A percentile compares a stretch with the other conserved stretches of the same genome.
Evolutionary conservation across 768 basidiomycete genomes (phyloP).

Genomic region (Kwoniella sp.): DNA sequence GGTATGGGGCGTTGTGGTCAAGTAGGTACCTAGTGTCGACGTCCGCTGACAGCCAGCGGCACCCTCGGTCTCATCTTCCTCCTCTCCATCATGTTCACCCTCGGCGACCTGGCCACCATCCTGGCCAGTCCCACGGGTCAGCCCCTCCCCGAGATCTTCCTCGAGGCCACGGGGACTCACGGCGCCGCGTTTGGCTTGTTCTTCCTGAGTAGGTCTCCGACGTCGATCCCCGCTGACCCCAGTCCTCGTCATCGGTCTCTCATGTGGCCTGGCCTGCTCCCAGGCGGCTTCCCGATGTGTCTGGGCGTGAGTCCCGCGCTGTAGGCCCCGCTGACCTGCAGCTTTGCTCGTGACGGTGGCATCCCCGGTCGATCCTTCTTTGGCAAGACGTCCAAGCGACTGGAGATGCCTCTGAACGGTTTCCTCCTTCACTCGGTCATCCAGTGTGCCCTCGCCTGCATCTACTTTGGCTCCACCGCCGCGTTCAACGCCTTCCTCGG

Average conservation of each 20-base stretch:
- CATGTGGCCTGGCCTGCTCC: too few species aligned
- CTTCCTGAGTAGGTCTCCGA: slow-evolving; percentile 51
- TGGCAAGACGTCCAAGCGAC: slow-evolving; percentile 51
- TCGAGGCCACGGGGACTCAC: slow-evolving; percentile 60
- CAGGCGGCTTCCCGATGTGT: slow-evolving; percentile 32
- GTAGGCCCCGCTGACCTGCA: slow-evolving; percentile 22
- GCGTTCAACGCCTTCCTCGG: slow-evolving; percentile 67
- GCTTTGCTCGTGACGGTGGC: slow-evolving; percentile 63
- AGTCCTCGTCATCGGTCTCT: too few species aligned
- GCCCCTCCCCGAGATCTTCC: slow-evolving; percentile 61
- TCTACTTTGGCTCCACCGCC: slow-evolving; percentile 57
- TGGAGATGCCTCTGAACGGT: slow-evolving; percentile 60
- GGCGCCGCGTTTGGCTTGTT: slow-evolving; percentile 62
- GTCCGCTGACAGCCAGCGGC: slow-evolving; percentile 5
- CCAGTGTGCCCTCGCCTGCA: slow-evolving; percentile 60
- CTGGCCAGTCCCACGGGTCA: slow-evolving; percentile 61
- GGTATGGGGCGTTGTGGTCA: slow-evolving; percentile 51
- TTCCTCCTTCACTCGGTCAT: slow-evolving; percentile 59
- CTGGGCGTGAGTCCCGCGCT: slow-evolving; percentile 28
- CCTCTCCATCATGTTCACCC: slow-evolving; percentile 63
- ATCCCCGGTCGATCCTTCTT: slow-evolving; percentile 58
- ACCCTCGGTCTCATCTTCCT: slow-evolving; percentile 55
- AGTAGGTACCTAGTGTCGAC: slow-evolving; percentile 6
- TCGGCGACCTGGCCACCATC: slow-evolving; percentile 58
- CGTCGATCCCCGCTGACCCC: too few species aligned